Evolutionary conservation across 2,329 filamentous ascomycete genomes (phyloP), one percentile per base, ranked within the genome.

Genomic region (Trichoderma koningii): DNA sequence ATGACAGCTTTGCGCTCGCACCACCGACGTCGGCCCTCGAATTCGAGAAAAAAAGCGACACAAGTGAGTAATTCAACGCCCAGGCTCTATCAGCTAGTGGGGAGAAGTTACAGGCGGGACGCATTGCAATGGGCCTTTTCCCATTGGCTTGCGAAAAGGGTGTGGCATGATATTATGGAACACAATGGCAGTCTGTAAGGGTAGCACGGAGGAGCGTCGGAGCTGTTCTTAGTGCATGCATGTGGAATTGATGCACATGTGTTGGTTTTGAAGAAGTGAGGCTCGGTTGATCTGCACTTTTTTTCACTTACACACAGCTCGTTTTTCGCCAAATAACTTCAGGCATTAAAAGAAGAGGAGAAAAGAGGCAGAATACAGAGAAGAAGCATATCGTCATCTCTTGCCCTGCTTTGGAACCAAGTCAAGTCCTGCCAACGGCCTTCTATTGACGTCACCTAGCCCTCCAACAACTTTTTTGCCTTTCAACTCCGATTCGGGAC

Each of bases 401-500:
- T 21, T 60, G 10, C 26, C 17, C n/a, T 7, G 10, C 44, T 42
- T 63, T 38, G 2, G 12, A 47, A 26, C 38, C 30, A 17, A 63
- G 59, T 50, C 59, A 55, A 5, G 15, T 42, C 48, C n/a, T 17
- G n/a, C 17, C 14, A 30, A 41, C 19, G 19, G 42, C 42, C 61
- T 56, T 7, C 38, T 55, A 50, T 64, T 64, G 61, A 64, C 61
- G 61, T 64, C 61, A 64, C 61, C 1, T 12, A 17, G 30, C 28
- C 52, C 47, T 41, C 19, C 19, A 26, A 19, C 61, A 48, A 50
- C 42, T 23, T 51, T 63, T 63, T 48, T 42, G 55, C 10, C 12
- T 23, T 17, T 12, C 7, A 7, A n/a, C 44, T 56, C 50, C 26
- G 17, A 63, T 30, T 38, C 17, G 21, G 7, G 45, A 9, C 34